Evolutionary conservation across 345 rosid species (phyloP).

Genomic region (Sisymbrium altissimum): DNA sequence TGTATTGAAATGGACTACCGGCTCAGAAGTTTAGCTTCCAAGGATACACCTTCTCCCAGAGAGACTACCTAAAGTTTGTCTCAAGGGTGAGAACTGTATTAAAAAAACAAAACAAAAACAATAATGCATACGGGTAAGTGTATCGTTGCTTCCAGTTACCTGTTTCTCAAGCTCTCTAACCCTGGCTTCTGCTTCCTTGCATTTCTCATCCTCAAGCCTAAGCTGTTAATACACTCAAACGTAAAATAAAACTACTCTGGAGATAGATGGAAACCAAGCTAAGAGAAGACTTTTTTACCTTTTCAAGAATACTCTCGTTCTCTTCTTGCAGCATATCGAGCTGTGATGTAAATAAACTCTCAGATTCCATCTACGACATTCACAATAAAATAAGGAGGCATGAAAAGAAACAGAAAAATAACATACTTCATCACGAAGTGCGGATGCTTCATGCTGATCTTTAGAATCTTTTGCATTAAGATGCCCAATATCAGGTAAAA

Average conservation of each 20-base stretch:
- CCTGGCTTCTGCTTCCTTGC: conserved; percentile 87
- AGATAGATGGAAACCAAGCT: background rate
- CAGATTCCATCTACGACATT: conserved; percentile 1
- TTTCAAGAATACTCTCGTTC: conserved; percentile 63
- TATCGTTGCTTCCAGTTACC: conserved; percentile 37
- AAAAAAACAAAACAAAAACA: conserved; percentile 14
- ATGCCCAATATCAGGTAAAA: conserved; percentile 47
- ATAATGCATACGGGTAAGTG: conserved; percentile 1
- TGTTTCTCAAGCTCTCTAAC: conserved; percentile 97
- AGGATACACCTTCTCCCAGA: conserved; percentile 93
- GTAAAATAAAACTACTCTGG: background rate
- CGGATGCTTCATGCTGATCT: conserved; percentile 80
- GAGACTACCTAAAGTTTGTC: conserved; percentile 63
- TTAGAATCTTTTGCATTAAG: conserved; percentile 42
- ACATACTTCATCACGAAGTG: conserved; percentile 91
- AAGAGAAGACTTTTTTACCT: conserved; percentile 38
- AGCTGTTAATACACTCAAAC: conserved; percentile 53
- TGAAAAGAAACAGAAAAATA: background rate
- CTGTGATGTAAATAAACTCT: conserved; percentile 39
- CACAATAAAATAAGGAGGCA: background rate
- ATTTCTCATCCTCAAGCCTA: conserved; percentile 78
- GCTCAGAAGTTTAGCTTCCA: conserved; percentile 93
- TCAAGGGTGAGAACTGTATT: conserved; percentile 7
- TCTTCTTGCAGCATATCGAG: conserved; percentile 94
- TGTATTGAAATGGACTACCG: conserved; percentile 42